Evolutionary conservation across 495 filamentous ascomycete species (phyloP).

Genomic region (Evernia prunastri): DNA sequence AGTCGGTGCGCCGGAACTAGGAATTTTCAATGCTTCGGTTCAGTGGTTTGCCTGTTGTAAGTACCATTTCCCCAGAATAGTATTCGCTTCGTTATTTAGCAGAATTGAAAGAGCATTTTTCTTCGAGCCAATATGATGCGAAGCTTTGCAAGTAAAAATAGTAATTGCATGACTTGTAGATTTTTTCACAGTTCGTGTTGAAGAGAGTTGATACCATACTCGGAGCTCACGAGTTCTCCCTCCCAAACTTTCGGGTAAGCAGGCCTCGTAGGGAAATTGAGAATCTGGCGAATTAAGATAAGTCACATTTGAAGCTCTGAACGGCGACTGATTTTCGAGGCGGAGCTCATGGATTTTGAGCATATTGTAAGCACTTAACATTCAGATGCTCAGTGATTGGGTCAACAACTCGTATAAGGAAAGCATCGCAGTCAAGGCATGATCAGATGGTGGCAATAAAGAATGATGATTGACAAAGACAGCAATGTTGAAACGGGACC

Average conservation of each 20-base stretch:
- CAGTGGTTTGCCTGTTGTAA: background rate
- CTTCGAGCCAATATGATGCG: background rate
- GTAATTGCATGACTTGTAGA: background rate
- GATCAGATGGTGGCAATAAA: background rate
- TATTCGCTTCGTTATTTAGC: background rate
- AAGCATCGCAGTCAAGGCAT: background rate
- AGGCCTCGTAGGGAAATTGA: background rate
- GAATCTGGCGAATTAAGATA: background rate
- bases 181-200: background rate
- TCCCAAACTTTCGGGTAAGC: background rate
- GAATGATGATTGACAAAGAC: background rate
- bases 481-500: background rate
- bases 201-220: background rate
- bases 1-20: too few relatives aligned
- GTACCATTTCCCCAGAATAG: background rate
- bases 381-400: background rate
- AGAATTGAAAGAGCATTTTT: background rate
- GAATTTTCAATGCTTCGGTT: background rate
- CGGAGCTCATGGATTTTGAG: background rate
- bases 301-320: background rate
- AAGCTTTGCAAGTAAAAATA: background rate
- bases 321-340: background rate
- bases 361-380: background rate
- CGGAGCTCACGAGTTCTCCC: background rate
- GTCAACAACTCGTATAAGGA: background rate